Percentiles rank a stretch among this genome's conserved stretches.
phyloP scores from a whole-genome alignment of 352 stramenopile genomes.

The Globisporangium lucens region DNA sequence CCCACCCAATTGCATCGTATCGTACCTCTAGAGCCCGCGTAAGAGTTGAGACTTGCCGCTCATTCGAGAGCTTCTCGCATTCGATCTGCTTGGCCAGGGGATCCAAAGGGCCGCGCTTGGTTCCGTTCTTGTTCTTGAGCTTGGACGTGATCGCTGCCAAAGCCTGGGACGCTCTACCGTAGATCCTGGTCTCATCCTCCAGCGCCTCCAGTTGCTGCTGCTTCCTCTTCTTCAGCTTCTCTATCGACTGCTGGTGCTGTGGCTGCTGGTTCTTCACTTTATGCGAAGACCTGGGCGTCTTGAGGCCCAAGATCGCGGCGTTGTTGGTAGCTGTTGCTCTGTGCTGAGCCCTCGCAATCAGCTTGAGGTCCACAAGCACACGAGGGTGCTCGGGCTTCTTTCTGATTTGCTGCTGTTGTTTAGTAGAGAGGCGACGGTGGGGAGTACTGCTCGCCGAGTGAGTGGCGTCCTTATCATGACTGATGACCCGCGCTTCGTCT shows the following conservation, averaged over 20 bases:
- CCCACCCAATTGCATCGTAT: background rate
- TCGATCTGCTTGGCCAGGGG: conserved; percentile 4
- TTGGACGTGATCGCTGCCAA: background rate
- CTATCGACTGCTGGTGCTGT: too few species aligned
- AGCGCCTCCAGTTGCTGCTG: conserved; percentile 5
- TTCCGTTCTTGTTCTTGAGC: background rate
- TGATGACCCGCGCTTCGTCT: background rate
- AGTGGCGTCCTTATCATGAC: too few species aligned
- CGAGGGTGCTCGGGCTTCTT: background rate
- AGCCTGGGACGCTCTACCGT: background rate
- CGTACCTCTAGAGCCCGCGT: conserved; percentile 1
- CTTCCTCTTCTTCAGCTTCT: background rate
- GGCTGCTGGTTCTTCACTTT: background rate
- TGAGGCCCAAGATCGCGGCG: background rate
- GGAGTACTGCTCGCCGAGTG: background rate
- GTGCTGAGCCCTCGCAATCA: background rate
- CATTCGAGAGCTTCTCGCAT: background rate
- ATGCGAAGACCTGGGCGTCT: background rate
- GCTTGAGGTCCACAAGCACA: background rate
- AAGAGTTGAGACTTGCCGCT: conserved; percentile 2
- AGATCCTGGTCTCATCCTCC: conserved; percentile 6
- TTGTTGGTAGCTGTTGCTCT: background rate
- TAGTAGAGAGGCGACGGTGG: background rate
- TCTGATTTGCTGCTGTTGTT: background rate
- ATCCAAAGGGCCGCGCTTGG: background rate